phyloP scores from a whole-genome alignment of 352 stramenopile species.

The Globisporangium nodosum region DNA sequence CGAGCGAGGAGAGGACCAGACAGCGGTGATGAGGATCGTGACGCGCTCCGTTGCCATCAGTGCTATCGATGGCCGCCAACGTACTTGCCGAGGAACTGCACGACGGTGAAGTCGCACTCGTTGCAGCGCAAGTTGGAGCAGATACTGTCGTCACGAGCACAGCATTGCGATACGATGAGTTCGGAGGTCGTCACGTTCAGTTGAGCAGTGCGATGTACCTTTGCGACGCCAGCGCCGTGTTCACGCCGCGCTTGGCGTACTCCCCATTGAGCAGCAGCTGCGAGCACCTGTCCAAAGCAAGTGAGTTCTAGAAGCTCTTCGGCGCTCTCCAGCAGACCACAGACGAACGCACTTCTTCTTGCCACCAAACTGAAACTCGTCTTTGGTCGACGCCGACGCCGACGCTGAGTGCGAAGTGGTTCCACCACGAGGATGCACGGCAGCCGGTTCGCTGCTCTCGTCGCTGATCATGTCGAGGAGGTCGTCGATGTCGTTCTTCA shows the following conservation, averaged over 20 bases:
- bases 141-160: slow-evolving; percentile 19
- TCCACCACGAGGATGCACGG: slow-evolving; percentile 22
- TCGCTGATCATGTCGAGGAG: slow-evolving; percentile 59
- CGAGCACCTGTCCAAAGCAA: slow-evolving; percentile 32
- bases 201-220: slow-evolving; percentile 19
- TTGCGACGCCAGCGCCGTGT: slow-evolving; percentile 46
- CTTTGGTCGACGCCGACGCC: slow-evolving; percentile 13
- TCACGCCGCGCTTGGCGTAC: slow-evolving; percentile 47
- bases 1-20: background rate
- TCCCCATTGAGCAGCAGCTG: slow-evolving; percentile 49
- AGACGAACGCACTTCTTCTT: slow-evolving; percentile 49
- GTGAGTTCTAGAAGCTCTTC: background rate
- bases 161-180: background rate
- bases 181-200: background rate
- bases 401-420: background rate
- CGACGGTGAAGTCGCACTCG: slow-evolving; percentile 75
- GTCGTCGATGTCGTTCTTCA: slow-evolving; percentile 65
- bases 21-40: background rate
- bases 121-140: slow-evolving; percentile 79
- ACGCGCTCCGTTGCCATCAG: background rate
- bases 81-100: slow-evolving; percentile 70
- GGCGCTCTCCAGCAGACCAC: too few relatives aligned
- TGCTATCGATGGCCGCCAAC: slow-evolving; percentile 3
- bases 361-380: slow-evolving; percentile 30
- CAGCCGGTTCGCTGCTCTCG: slow-evolving; percentile 30